phyloP scores from a whole-genome alignment of 2,329 filamentous ascomycete genomes.

The Penicillium crustosum region DNA sequence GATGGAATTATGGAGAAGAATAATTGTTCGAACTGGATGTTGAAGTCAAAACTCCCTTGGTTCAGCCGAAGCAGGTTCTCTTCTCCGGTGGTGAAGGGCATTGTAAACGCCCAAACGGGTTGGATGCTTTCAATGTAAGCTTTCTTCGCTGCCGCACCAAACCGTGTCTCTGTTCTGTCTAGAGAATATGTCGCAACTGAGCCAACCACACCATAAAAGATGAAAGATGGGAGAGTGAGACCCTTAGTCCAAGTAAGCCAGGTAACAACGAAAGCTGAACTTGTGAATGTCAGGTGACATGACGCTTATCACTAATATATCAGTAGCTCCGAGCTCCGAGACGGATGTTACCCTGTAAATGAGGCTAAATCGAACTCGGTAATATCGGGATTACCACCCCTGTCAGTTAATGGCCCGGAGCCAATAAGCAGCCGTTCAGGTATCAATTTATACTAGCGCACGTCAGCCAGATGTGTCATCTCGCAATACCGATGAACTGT shows the following conservation, averaged over 20 bases:
- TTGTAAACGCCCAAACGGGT: neutral
- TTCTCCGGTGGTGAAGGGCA: neutral
- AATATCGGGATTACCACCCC: neutral
- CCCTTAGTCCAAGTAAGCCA: neutral
- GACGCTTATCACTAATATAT: too few species aligned
- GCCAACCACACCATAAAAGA: neutral
- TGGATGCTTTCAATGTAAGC: neutral
- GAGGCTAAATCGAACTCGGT: neutral
- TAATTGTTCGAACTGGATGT: neutral
- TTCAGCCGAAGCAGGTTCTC: neutral
- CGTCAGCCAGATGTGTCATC: too few species aligned
- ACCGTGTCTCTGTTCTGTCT: neutral
- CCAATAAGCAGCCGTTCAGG: neutral
- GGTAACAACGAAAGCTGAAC: neutral
- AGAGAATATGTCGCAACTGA: neutral
- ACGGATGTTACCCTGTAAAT: neutral
- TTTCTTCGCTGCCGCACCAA: neutral
- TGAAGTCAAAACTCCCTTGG: neutral
- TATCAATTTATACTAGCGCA: too few species aligned
- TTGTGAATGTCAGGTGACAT: neutral
- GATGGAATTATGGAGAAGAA: neutral
- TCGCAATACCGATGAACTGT: too few species aligned
- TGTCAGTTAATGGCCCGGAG: neutral
- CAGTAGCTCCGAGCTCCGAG: too few species aligned
- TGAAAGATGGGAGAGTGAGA: neutral